Evolutionary conservation across 2,329 filamentous ascomycete species (phyloP).

Genomic region (Scytalidium lignicola): DNA sequence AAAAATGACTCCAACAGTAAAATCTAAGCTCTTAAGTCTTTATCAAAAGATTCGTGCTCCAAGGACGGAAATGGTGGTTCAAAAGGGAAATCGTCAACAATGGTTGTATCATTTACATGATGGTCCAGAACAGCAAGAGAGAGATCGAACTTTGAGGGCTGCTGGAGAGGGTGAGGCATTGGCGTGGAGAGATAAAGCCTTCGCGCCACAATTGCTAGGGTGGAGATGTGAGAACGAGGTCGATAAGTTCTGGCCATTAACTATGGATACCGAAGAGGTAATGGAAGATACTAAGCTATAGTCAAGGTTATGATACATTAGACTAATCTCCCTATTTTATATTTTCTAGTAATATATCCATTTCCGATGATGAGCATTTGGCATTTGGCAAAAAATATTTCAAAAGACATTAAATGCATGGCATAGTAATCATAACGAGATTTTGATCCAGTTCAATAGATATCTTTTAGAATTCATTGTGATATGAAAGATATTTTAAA

Average conservation of each 20-base stretch:
- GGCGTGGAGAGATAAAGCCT: conserved; percentile 33
- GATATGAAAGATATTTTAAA: no score
- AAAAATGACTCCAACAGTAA: conserved; percentile 22
- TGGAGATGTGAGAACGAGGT: conserved; percentile 34
- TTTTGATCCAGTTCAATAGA: no score
- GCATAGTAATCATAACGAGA: no score
- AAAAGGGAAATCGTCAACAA: conserved; percentile 56
- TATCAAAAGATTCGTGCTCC: conserved; percentile 55
- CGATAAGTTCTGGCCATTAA: conserved; percentile 1
- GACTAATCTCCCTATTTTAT: no score
- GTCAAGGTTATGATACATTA: neutral
- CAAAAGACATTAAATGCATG: no score
- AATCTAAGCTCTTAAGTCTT: conserved; percentile 32
- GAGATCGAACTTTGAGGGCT: conserved; percentile 43
- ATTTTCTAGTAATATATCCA: no score
- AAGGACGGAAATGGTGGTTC: conserved; percentile 55
- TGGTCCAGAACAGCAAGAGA: conserved; percentile 50
- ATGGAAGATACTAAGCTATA: neutral
- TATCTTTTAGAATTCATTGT: no score
- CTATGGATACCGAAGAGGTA: neutral
- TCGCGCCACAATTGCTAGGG: conserved; percentile 32
- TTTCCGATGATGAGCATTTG: no score
- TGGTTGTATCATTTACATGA: conserved; percentile 51
- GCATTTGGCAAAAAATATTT: no score
- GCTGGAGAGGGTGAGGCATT: conserved; percentile 34